Base-by-base conservation (phyloP, 768 basidiomycete species). In the Austroboletus eburneus region DNA sequence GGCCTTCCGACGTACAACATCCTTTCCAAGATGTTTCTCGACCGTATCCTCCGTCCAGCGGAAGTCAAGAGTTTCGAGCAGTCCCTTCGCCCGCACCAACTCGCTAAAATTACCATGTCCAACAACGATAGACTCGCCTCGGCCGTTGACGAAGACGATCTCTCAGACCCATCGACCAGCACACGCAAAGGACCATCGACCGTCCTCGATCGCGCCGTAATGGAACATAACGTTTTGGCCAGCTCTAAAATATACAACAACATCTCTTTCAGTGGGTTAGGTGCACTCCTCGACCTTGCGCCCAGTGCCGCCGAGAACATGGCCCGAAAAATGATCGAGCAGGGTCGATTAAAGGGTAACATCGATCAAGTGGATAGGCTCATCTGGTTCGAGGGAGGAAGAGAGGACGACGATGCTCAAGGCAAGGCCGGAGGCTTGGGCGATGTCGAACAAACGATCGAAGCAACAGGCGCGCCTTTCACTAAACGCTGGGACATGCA, bases 291-390 rank as follows among this genome's bases (percentile, higher is more conserved):
- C 39, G 90, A 92, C 61, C 71, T 98, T 52, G 87, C 90, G 4
- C 87, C 95, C 13, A 86, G 87, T 22, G 92, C 91, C 14, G 95
- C 95, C 16, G 96, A 99, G 69, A 91, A 85, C 1, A 97, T 98
- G 87, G 94, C 95, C 9, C 79, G 95, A 43, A 90, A 88, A 63
- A 99, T 99, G 96, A 96, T 99, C 42, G 93, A 97, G 62, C 96
- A 99, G 68, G 88, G 91, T 9, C 85, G 96, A 45, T 70, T 98
- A 50, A 84, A 89, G 51, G 96, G 89, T 22, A 85, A 84, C 48
- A 95, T 99, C 48, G 96, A 99, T 63, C 96, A 99, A 63, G 92
- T 97, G 13, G 91, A 95, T 49, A 85, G 80, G 55, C 75, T 98
- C 39, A 95, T 99, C 51, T 89, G 87, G 77, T 99, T 99, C 51